These are phyloP conservation scores for Haplosporangium gracile DNA, from an alignment of 192 early-diverging fungal genomes.

Conservation along the genomic window DNA sequence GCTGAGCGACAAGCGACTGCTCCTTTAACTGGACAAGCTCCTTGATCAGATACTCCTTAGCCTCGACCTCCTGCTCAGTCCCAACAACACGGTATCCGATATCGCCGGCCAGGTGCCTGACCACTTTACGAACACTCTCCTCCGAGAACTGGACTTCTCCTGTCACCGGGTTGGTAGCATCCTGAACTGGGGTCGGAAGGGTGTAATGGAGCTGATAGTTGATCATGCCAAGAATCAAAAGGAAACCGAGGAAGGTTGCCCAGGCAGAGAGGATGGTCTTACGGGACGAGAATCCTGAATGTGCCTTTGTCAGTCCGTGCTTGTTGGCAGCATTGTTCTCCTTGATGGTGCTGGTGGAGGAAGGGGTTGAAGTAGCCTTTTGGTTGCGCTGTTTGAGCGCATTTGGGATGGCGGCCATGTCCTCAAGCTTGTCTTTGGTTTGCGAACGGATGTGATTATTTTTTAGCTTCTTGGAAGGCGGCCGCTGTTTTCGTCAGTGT, in stretches of 20 bases:
- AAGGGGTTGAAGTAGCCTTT: conserved; percentile 2
- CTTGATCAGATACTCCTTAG: conserved; percentile 24
- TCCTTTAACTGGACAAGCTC: conserved; percentile 43
- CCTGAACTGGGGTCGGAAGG: conserved; percentile 38
- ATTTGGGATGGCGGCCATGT: conserved; percentile 24
- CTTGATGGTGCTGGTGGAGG: not conserved
- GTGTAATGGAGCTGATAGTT: conserved; percentile 33
- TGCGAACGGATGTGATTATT: not conserved
- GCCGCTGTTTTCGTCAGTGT: not conserved
- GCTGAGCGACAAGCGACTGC: conserved; percentile 56
- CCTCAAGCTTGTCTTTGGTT: not conserved
- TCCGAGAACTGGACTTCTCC: conserved; percentile 67
- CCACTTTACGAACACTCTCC: conserved; percentile 61
- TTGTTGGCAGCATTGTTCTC: conserved; percentile 1
- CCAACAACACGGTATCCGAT: conserved; percentile 74
- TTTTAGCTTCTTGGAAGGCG: not conserved
- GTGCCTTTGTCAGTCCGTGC: conserved; percentile 20
- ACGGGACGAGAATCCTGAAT: conserved; percentile 31
- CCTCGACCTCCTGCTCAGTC: conserved; percentile 57
- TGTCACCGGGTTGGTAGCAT: conserved; percentile 32
- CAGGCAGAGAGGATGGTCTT: conserved; percentile 37
- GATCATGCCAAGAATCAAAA: conserved; percentile 21
- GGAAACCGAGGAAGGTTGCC: conserved; percentile 32
- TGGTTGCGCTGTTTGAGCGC: conserved; percentile 50
- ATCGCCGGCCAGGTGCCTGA: conserved; percentile 61